Evolutionary conservation across 2,329 filamentous ascomycete species (phyloP), one percentile per base, ranked within the genome.

Genomic region (Hypoxylon sp.): DNA sequence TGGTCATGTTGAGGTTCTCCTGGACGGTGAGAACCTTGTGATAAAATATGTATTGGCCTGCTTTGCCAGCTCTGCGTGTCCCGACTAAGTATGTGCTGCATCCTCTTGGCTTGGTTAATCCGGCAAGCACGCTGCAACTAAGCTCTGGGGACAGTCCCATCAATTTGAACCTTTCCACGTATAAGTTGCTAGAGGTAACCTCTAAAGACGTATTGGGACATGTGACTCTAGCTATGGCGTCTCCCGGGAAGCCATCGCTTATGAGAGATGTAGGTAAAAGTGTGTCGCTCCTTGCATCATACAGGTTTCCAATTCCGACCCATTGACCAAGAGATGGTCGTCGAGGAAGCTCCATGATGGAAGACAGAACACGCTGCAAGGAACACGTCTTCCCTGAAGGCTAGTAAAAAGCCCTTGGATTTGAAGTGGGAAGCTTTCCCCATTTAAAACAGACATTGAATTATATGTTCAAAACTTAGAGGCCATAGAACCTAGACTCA

Each of bases 1-100:
- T 42, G 40, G 40, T 20, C 40, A 42, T 42, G n/a, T 42, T 42
- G 6, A 42, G 40, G 40, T 42, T 42, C n/a, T 42, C 40, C 40
- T 42, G 40, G 2, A 42, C n/a, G n/a, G 40, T 20, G n/a, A 42
- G 40, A 20, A 42, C n/a, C n/a, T 42, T 42, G 11, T 42, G 40
- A 20, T 17, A 20, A n/a, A 42, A 7, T n/a, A 20, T 17, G n/a
- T 42, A 42, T 17, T 20, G n/a, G 40, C n/a, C 14, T 20, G 40
- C 40, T 42, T 42, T n/a, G 7, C 40, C 40, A 14, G 40, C 40
- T 7, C 8, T 42, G n/a, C n/a, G 40, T 17, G n/a, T 17, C 17
- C 7, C 8, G 40, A 42, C n/a, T 42, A 42, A 14, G 40, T 20
- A 42, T 20, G n/a, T 20, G 40, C n/a, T 42, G 40, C 40, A 42